Evolutionary conservation across 495 filamentous ascomycete genomes (phyloP), one percentile per base, ranked within the genome.

Genomic region (Lophium mytilinum): DNA sequence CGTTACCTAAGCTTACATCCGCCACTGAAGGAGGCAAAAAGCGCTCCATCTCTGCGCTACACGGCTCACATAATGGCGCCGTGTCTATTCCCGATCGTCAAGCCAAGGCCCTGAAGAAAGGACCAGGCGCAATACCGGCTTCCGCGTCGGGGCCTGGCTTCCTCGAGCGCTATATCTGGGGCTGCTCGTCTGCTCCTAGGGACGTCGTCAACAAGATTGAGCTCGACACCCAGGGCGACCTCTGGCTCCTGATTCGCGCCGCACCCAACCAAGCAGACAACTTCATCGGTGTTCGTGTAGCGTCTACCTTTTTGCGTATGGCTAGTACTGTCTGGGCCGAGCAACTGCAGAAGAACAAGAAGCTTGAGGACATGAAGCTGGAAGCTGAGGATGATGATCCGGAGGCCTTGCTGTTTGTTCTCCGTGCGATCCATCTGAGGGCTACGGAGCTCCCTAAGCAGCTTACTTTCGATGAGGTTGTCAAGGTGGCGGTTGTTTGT

Each of bases 311-410:
- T 11, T 9, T 52, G 6, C 34, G 37, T 17, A n/a, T 52, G 6
- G 50, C 50, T 8, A 52, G 50, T 34, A 24, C 50, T 11, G 50
- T 52, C 50, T 52, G 50, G 50, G 24, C 24, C 6, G 24, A 30
- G 24, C 34, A 37, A 52, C 9, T 34, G 8, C 34, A 36, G 50
- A 19, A 36, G 9, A 18, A 24, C 17, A 30, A 30, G 24, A 30
- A 30, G 24, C 15, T 21, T 11, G 12, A 37, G 18, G 21, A 21
- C 21, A 18, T 48, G 17, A 34, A 52, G 15, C 17, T 15, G 3
- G 21, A 14, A 19, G 14, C 33, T 5, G 11, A 37, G 3, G 50
- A 52, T 37, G 50, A 52, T 33, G 33, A 37, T 37, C 50, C 50
- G 18, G 10, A 18, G 8, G 37, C 50, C 14, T 33, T 52, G 6